Evolutionary conservation across 805 yeast genomes (phyloP), one percentile per base, ranked within the genome.

Genomic region (Starmerella tilneyi): DNA sequence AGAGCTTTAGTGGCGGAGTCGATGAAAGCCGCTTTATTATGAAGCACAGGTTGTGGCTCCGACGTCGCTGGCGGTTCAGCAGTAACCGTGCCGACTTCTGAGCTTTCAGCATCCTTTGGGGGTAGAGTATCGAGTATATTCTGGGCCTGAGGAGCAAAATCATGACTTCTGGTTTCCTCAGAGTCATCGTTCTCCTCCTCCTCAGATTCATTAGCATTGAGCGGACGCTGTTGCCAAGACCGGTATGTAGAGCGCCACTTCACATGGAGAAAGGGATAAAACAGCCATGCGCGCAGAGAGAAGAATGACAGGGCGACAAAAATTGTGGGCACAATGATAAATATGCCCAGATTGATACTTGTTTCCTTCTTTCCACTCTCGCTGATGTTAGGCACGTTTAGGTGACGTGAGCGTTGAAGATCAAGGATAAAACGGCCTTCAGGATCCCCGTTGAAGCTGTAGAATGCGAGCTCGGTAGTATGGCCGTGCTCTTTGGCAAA

Each of bases 401-500:
- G 3, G 15, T 27, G 29, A 3, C 19, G 29, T 9, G 50, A 29
- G 13, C 13, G n/a, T 11, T 38, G 22, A 23, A 47, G 31, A 13
- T 47, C 47, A 13, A 48, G 27, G 12, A 48, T 19, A 15, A 41
- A 36, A 5, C 33, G 43, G 15, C 42, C 42, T 9, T 29, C 13
- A 11, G 28, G 39, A 19, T 44, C 33, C 1, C 21, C 41, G 24
- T 42, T 28, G 36, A 21, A 45, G n/a, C 40, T 41, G 36, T 21
- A 45, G 27, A 36, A 48, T 13, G 17, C 27, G 5, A 45, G 32
- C 9, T 45, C 38, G 29, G 21, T n/a, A 2, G 12, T 22, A 9
- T 20, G 16, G 1, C 15, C n/a, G 19, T 37, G 41, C 20, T 27
- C 15, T 11, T 38, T 32, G 7, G 28, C 21, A 59, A 85, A 88